Evolutionary conservation across 2,329 filamentous ascomycete genomes (phyloP), one percentile per base, ranked within the genome.

Genomic region (Colletotrichum endophyticum): DNA sequence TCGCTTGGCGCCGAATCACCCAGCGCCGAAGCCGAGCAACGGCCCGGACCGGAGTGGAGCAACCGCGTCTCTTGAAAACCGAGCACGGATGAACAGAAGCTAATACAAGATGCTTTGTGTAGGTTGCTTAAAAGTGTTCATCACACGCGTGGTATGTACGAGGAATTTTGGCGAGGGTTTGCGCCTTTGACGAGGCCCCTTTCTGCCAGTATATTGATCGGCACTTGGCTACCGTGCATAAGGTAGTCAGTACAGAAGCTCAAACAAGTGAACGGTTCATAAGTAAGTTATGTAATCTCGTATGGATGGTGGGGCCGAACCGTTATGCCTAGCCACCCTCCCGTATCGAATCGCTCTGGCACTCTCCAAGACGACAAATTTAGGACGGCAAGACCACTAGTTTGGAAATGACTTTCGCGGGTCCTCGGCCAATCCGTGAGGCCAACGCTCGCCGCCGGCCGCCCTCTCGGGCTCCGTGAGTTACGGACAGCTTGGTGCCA

Each of bases 101-200:
- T 49, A 39, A 16, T 19, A 22, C n/a, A 49, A 1, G 11, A 49
- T 49, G 44, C 44, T 22, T n/a, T 12, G n/a, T 49, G 9, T 22
- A 49, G n/a, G 44, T 49, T 49, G 44, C n/a, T 22, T 0, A 0
- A 49, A 0, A 49, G 44, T 0, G 3, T 22, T 12, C 5, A 49
- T 22, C 44, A 22, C 19, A 0, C 19, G 44, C 6, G 1, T 49
- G 44, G 0, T 49, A 1, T 22, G n/a, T 0, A 49, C 0, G n/a
- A 49, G 44, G 9, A 49, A 3, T 49, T 49, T 22, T 22, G 44
- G 44, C 44, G 44, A 49, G n/a, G 44, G 44, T 49, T 49, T 49
- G 11, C 44, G 44, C 44, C 44, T 22, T 49, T 49, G n/a, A 22
- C 44, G n/a, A 49, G n/a, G 44, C 44, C 44, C 44, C 44, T 49